Percentiles rank a stretch among this genome's conserved stretches.
Conservation (phyloP, 176 grass and related monocot species). For the Carex pumila region DNA sequence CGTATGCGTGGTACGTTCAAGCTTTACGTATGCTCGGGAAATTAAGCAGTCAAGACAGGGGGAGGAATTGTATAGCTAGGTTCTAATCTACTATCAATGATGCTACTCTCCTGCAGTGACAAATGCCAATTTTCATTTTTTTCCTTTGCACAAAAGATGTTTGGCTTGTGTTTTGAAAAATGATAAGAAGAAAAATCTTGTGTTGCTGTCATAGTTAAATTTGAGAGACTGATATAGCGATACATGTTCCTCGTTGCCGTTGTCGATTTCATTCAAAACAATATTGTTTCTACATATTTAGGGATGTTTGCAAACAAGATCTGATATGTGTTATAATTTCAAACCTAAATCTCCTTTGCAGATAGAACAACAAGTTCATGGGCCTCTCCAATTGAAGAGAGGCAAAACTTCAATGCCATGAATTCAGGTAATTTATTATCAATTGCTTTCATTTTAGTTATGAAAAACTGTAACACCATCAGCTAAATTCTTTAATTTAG, state of each 20-base stretch:
- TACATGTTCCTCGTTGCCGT: background rate
- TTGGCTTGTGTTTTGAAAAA: too few relatives aligned
- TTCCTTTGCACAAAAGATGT: too few relatives aligned
- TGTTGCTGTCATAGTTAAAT: too few relatives aligned
- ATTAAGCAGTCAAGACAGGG: background rate
- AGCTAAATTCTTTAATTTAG: background rate
- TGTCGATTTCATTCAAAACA: background rate
- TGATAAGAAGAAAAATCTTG: too few relatives aligned
- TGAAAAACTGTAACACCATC: background rate
- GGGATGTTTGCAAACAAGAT: background rate
- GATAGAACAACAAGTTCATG: background rate
- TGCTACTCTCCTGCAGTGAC: background rate
- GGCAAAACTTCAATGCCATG: background rate
- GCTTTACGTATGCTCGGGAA: background rate
- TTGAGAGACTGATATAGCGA: too few relatives aligned
- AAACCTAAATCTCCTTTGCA: background rate
- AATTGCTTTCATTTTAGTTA: background rate
- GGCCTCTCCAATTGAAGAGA: background rate
- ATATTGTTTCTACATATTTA: background rate
- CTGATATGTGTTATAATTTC: background rate
- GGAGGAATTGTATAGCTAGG: too few relatives aligned
- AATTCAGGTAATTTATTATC: slow-evolving; percentile 15
- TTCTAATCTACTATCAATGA: background rate
- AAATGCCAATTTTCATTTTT: too few relatives aligned
- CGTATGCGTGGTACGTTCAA: background rate